phyloP scores from a whole-genome alignment of 2,329 filamentous ascomycete genomes.

The Pseudodiploospora longispora region DNA sequence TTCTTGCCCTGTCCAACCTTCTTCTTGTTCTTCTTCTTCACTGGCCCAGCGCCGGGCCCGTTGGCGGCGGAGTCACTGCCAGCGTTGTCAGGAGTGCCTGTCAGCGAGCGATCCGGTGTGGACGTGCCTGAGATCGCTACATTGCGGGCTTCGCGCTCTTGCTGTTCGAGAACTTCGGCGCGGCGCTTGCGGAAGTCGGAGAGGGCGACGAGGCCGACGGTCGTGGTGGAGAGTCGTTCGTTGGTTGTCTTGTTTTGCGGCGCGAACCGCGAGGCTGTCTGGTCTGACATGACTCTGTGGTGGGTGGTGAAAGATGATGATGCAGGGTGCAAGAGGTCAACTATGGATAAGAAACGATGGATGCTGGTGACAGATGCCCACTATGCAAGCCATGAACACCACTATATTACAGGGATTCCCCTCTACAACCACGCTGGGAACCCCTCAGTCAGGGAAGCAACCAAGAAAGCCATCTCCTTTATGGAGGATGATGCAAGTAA shows the following conservation, averaged over 20 bases:
- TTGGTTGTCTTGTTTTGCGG: constrained; percentile 69
- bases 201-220: constrained; percentile 83
- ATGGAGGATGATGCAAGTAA: too few species aligned
- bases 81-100: constrained; percentile 38
- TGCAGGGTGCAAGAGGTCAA: neutral
- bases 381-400: too few species aligned
- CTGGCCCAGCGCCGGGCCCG: constrained; percentile 13
- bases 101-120: constrained; percentile 41
- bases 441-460: too few species aligned
- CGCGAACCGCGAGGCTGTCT: constrained; percentile 54
- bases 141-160: constrained; percentile 72
- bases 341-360: too few species aligned
- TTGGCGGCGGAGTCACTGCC: constrained; percentile 23
- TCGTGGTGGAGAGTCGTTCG: constrained; percentile 75
- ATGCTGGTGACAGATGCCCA: too few species aligned
- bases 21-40: constrained; percentile 33
- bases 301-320: constrained; percentile 17
- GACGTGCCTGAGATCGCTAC: constrained; percentile 37
- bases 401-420: too few species aligned
- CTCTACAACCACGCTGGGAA: too few species aligned
- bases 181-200: constrained; percentile 94
- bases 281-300: constrained; percentile 6
- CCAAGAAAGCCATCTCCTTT: too few species aligned
- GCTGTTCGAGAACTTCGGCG: constrained; percentile 86
- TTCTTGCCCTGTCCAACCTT: constrained; percentile 37